Evolutionary conservation across 371 early-diverging fungal species (phyloP).

Genomic region (Actinomucor elegans): DNA sequence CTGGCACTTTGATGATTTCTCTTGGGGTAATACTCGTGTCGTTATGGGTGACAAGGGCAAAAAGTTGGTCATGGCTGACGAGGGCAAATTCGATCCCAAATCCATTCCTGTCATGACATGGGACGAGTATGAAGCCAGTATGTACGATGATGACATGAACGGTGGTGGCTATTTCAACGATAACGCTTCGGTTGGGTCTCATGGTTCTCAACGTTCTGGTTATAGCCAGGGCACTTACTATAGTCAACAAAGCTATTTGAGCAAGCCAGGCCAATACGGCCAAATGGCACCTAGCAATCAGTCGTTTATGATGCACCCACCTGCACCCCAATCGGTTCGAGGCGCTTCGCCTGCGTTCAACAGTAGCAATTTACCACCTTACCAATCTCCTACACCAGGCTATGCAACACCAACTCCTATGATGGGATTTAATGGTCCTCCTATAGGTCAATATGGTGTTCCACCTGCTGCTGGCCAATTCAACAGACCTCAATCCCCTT

Average conservation of each 20-base stretch:
- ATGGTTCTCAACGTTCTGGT: constrained; percentile 24
- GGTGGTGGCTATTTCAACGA: constrained; percentile 21
- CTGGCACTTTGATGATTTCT: constrained; percentile 97
- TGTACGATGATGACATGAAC: constrained; percentile 16
- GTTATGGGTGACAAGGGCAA: constrained; percentile 76
- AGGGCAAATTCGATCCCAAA: constrained; percentile 70
- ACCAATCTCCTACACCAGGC: background rate
- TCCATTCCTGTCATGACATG: constrained; percentile 76
- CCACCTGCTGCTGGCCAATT: constrained; percentile 1
- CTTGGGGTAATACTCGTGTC: constrained; percentile 94
- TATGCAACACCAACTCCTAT: constrained; percentile 8
- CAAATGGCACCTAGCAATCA: background rate
- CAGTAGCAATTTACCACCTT: constrained; percentile 1
- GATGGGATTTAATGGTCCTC: background rate
- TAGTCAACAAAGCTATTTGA: constrained; percentile 26
- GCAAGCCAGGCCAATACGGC: constrained; percentile 13
- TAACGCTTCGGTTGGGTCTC: constrained; percentile 28
- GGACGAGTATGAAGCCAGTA: constrained; percentile 81
- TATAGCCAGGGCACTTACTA: constrained; percentile 41
- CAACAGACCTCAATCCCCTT: constrained; percentile 8
- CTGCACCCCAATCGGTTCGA: background rate
- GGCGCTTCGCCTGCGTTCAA: constrained; percentile 13
- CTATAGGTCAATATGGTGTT: background rate
- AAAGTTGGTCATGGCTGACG: constrained; percentile 59
- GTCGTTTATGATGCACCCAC: constrained; percentile 17